phyloP scores from a whole-genome alignment of 495 filamentous ascomycete species.

The Hypoxylon cercidicola region DNA sequence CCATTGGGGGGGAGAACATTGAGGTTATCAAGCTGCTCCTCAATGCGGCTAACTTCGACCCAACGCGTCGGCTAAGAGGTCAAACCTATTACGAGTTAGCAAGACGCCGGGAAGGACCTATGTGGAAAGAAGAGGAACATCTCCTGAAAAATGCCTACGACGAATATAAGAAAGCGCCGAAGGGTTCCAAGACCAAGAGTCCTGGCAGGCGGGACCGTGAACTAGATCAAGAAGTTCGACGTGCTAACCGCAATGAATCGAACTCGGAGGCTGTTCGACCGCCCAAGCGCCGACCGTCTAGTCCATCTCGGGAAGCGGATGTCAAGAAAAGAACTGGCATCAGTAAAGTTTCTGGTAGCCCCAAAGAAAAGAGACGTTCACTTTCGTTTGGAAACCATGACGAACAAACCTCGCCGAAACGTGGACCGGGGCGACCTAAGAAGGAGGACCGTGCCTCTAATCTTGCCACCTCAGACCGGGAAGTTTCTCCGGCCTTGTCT shows the following conservation, averaged over 20 bases:
- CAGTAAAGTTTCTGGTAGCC: conserved; percentile 51
- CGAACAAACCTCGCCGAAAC: conserved; percentile 57
- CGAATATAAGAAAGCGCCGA: conserved; percentile 62
- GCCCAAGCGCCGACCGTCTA: conserved; percentile 60
- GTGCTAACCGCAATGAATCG: conserved; percentile 59
- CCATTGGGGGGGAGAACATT: conserved; percentile 89
- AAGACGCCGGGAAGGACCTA: conserved; percentile 78
- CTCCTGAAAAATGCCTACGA: conserved; percentile 84
- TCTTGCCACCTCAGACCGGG: conserved; percentile 62
- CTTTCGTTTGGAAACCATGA: conserved; percentile 52
- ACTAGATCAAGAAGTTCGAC: conserved; percentile 64
- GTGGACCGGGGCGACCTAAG: conserved; percentile 58
- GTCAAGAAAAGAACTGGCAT: conserved; percentile 47
- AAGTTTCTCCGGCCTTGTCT: conserved; percentile 57
- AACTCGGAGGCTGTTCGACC: conserved; percentile 49
- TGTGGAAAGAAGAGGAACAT: conserved; percentile 90
- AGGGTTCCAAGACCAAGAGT: conserved; percentile 54
- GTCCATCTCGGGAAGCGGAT: conserved; percentile 58
- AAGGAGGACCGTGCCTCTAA: conserved; percentile 60
- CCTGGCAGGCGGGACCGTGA: conserved; percentile 67
- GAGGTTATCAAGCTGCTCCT: conserved; percentile 83
- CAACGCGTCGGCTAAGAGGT: conserved; percentile 74
- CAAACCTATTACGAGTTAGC: conserved; percentile 87
- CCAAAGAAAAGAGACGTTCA: conserved; percentile 55
- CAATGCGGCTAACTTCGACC: conserved; percentile 80